Evolutionary conservation across 768 basidiomycete genomes (phyloP).

Genomic region (Trametopsis cervina): DNA sequence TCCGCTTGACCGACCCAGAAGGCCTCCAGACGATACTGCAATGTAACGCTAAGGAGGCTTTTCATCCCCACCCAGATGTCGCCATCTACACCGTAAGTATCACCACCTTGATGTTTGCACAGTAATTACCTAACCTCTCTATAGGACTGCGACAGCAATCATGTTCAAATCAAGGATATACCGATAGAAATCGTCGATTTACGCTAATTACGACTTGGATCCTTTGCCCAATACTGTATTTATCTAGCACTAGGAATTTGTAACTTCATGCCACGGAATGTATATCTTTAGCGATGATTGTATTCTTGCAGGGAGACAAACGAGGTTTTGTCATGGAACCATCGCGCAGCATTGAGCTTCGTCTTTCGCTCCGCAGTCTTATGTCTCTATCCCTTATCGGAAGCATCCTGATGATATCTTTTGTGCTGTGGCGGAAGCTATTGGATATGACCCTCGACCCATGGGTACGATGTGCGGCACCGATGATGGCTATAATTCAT

Average conservation of each 20-base stretch:
- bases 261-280: not conserved
- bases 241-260: not conserved
- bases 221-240: not conserved
- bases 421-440: no score
- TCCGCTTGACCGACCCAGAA: constrained; percentile 84
- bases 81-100: constrained; percentile 79
- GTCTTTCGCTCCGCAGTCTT: no score
- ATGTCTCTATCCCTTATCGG: no score
- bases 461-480: no score
- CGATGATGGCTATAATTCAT: no score
- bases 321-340: no score
- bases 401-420: no score
- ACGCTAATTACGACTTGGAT: constrained; percentile 26
- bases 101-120: not conserved
- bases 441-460: no score
- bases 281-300: not conserved
- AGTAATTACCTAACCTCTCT: not conserved
- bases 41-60: constrained; percentile 67
- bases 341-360: no score
- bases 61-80: constrained; percentile 79
- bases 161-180: constrained; percentile 71
- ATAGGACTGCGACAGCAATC: constrained; percentile 80
- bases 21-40: constrained; percentile 66
- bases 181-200: constrained; percentile 82
- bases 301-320: no score